Base-by-base conservation (phyloP, 1,139 yeast genomes). In the Zygoascus meyerae region DNA sequence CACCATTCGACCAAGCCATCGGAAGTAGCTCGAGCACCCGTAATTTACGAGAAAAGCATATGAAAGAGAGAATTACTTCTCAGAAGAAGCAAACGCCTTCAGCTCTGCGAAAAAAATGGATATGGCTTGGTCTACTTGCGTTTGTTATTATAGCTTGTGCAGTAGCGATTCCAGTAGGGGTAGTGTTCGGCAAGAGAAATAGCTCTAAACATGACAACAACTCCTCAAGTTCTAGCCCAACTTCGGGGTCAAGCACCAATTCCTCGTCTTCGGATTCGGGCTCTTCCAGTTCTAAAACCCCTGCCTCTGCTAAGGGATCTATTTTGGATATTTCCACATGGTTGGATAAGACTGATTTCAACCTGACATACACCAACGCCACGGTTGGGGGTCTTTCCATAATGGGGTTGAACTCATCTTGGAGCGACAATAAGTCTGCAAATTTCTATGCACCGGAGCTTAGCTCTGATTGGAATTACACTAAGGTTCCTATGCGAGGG, bases 401-500 rank as follows among this genome's bases (percentile, higher is more conserved):
- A 4, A 66, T 67, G 67, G 71, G 71, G 1, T 57, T 67, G 12
- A 59, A 60, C 44, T 50, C 61, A 18, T 51, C 61, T 10, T 67
- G 63, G 62, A 57, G 62, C 46, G 64, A 65, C 47, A 44, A 55
- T 9, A 51, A 52, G 2, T 56, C 52, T 35, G 55, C 67, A 16
- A 65, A 64, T 47, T 41, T 49, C 3, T 34, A 48, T 16, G 67
- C 64, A 3, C 65, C 68, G 1, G 51, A 63, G 0, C 50, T 66
- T 15, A 48, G 52, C 34, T 50, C 57, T 26, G 38, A 46, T 8
- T 66, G 66, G 67, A 75, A 76, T 58, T 82, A 81, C 58, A 66
- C 69, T 18, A 64, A 63, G 29, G 70, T 69, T 38, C 78, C 77
- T 34, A 70, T 86, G 34, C 69, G 79, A 39, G 97, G 97, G 49